Conservation (phyloP, 441 rosid species). For the Euphorbia schlechtendalii region DNA sequence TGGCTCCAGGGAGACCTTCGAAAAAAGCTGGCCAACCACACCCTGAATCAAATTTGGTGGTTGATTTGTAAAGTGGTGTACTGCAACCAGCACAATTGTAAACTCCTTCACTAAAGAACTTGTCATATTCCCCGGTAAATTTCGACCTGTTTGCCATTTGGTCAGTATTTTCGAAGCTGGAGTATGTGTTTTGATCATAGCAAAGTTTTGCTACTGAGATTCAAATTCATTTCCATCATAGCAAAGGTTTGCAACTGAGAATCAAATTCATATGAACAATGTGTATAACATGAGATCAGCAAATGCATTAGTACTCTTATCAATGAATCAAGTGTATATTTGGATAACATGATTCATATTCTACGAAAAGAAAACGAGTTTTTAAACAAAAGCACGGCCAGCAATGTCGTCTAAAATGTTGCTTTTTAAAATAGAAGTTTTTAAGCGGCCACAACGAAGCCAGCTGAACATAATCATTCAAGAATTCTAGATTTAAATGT, state of each 20-base stretch:
- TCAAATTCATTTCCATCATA: background rate
- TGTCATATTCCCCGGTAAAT: slow-evolving; percentile 23
- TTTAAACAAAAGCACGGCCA: too few species aligned
- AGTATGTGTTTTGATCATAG: background rate
- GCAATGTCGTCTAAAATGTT: too few species aligned
- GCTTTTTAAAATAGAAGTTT: too few species aligned
- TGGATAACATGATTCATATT: too few species aligned
- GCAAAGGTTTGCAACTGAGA: background rate
- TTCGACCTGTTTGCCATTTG: slow-evolving; percentile 5
- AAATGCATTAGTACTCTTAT: too few species aligned
- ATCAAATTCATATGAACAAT: background rate
- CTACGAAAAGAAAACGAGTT: too few species aligned
- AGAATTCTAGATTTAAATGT: too few species aligned
- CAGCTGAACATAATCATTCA: too few species aligned
- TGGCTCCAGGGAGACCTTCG: slow-evolving; percentile 69
- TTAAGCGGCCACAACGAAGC: too few species aligned
- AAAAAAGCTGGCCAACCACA: slow-evolving; percentile 89
- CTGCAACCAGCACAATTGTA: slow-evolving; percentile 62
- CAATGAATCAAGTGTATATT: too few species aligned
- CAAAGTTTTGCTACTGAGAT: background rate
- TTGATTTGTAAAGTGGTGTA: slow-evolving; percentile 53
- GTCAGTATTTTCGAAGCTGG: background rate
- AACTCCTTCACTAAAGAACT: slow-evolving; percentile 40
- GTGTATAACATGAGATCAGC: background rate
- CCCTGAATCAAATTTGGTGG: slow-evolving; percentile 58